Evolutionary conservation across 2,329 filamentous ascomycete species (phyloP).

Genomic region (Capronia americana): DNA sequence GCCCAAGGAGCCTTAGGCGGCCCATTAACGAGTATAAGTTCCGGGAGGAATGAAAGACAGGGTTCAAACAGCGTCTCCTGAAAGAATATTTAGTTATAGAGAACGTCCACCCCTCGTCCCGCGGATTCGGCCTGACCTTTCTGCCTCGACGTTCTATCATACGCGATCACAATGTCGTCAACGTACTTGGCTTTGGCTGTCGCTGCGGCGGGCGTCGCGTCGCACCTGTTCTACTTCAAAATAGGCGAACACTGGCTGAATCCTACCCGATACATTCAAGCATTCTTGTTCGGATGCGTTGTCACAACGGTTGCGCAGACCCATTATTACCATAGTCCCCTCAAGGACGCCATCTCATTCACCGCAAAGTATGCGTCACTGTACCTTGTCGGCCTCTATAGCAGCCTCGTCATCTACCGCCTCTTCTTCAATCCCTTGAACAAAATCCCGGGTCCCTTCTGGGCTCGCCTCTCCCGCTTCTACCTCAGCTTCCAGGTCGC

Average conservation of each 20-base stretch:
- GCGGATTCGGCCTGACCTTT: neutral
- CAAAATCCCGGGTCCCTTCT: slow-evolving; percentile 44
- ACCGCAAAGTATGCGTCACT: slow-evolving; percentile 13
- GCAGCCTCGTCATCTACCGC: slow-evolving; percentile 40
- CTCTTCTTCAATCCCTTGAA: slow-evolving; percentile 44
- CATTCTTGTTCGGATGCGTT: slow-evolving; percentile 20
- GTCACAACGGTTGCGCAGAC: slow-evolving; percentile 16
- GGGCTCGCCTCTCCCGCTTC: slow-evolving; percentile 35
- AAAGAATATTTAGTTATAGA: neutral
- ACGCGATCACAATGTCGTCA: slow-evolving; percentile 7
- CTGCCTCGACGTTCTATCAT: neutral
- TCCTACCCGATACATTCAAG: slow-evolving; percentile 28
- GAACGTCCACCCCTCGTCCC: neutral
- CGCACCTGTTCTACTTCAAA: slow-evolving; percentile 33
- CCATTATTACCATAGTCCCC: slow-evolving; percentile 21
- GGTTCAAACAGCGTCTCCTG: neutral
- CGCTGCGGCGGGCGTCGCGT: slow-evolving; percentile 20
- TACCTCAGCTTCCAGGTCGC: slow-evolving; percentile 20
- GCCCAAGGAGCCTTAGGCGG: neutral
- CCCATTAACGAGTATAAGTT: neutral
- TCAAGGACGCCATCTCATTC: slow-evolving; percentile 13
- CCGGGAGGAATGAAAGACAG: neutral
- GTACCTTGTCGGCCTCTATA: slow-evolving; percentile 29
- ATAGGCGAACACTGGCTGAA: slow-evolving; percentile 33
- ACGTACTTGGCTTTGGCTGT: slow-evolving; percentile 14